Percentiles rank a stretch among this genome's conserved stretches.
Evolutionary conservation across 495 filamentous ascomycete species (phyloP).

Genomic region (Hyaloscypha hepaticicola): DNA sequence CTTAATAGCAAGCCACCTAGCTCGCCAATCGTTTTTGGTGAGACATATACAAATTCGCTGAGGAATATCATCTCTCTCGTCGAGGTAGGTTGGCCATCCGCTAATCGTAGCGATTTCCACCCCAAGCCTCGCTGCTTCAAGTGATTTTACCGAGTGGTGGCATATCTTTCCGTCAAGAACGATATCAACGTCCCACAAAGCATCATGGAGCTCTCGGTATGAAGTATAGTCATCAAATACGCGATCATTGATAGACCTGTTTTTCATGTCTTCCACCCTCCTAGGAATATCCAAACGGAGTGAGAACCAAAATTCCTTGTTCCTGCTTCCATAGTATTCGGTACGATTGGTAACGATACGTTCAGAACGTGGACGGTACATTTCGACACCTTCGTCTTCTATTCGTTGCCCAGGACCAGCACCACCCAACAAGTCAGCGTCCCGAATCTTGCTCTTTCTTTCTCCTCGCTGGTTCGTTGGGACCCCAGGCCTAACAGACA

Average conservation of each 20-base stretch:
- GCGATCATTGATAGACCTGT: not conserved
- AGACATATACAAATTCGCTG: not conserved
- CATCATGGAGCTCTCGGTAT: not conserved
- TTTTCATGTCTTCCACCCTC: not conserved
- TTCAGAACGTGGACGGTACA: not conserved
- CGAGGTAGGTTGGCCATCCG: not conserved
- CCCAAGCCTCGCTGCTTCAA: not conserved
- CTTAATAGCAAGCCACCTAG: not conserved
- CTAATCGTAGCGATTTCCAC: not conserved
- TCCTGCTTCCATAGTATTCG: not conserved
- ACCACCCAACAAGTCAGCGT: not conserved
- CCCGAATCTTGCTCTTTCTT: too few species aligned
- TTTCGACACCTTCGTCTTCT: not conserved
- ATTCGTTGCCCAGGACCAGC: not conserved
- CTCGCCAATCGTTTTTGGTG: not conserved
- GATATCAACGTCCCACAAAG: not conserved
- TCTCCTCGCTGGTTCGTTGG: too few species aligned
- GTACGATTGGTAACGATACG: not conserved
- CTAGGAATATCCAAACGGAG: not conserved
- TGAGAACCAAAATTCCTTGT: not conserved
- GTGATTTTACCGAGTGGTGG: not conserved
- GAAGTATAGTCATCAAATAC: not conserved
- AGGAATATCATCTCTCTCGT: not conserved
- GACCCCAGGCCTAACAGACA: too few species aligned
- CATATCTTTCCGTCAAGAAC: too few species aligned